Percentiles rank a stretch among this genome's conserved stretches.
phyloP scores from a whole-genome alignment of 306 rosid species.

The Erythrophleum fordii region DNA sequence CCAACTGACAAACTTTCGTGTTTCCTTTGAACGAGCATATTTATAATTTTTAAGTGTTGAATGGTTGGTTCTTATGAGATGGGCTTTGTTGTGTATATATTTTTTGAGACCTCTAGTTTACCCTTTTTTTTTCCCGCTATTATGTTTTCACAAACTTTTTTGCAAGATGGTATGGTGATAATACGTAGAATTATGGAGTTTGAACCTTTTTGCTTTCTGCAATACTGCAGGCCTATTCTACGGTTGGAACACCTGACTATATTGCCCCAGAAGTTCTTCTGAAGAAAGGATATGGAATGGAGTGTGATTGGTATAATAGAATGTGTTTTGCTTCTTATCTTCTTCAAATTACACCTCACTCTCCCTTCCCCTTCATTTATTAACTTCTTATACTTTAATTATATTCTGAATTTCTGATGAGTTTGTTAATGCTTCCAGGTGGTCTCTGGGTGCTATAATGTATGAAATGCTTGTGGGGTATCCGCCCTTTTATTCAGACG shows the following conservation, averaged over 20 bases:
- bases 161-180: slow-evolving; percentile 17
- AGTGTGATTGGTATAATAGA: slow-evolving; percentile 78
- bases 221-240: slow-evolving; percentile 87
- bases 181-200: background rate
- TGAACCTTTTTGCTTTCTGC: slow-evolving; percentile 34
- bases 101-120: slow-evolving; percentile 26
- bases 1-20: slow-evolving; percentile 6
- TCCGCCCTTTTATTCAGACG: slow-evolving; percentile 98
- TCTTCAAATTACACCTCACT: slow-evolving; percentile 20
- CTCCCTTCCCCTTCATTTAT: slow-evolving; percentile 12
- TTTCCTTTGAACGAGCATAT: background rate
- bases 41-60: slow-evolving; percentile 19
- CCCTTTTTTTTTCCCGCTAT: background rate
- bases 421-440: slow-evolving; percentile 63
- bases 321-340: slow-evolving; percentile 24
- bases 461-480: slow-evolving; percentile 99
- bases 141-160: slow-evolving; percentile 22
- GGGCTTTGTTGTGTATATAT: slow-evolving; percentile 25
- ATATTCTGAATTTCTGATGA: slow-evolving; percentile 32
- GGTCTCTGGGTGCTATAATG: slow-evolving; percentile 99
- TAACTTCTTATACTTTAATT: slow-evolving; percentile 14
- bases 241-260: slow-evolving; percentile 98
- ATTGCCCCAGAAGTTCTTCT: slow-evolving; percentile 98
- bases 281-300: slow-evolving; percentile 99
- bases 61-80: slow-evolving; percentile 17